These are phyloP conservation scores for Xylariomycetidae sp. DNA, from an alignment of 2,329 filamentous ascomycete species.

Conservation along the genomic window DNA sequence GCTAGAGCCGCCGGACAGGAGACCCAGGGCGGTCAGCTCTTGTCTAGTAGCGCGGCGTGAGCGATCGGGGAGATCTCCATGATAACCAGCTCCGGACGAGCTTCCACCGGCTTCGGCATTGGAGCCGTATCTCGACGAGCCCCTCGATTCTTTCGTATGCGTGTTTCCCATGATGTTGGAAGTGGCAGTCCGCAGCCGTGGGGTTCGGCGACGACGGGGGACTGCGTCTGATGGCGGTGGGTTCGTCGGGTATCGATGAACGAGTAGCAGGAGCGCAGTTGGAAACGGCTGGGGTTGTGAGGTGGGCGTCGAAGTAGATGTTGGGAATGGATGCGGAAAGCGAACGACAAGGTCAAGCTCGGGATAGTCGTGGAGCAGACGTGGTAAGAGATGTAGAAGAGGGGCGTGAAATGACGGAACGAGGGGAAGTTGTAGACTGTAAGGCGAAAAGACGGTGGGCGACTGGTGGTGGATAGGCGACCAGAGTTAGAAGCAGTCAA, in stretches of 20 bases:
- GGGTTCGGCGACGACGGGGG: not conserved
- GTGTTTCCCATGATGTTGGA: constrained; percentile 23
- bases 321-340: no score
- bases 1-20: constrained; percentile 33
- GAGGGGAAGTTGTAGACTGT: no score
- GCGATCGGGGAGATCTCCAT: constrained; percentile 17
- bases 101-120: constrained; percentile 16
- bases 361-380: no score
- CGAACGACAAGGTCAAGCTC: no score
- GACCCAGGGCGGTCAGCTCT: constrained; percentile 43
- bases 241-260: not conserved
- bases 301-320: no score
- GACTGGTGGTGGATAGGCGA: no score
- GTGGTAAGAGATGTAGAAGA: no score
- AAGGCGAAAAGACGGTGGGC: no score
- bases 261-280: no score
- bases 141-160: constrained; percentile 20
- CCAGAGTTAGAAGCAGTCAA: no score
- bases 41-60: constrained; percentile 33
- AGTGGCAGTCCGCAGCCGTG: not conserved
- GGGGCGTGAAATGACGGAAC: no score
- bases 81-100: constrained; percentile 15
- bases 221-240: not conserved
- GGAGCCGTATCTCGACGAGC: constrained; percentile 10
- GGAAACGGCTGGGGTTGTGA: no score